Conservation (phyloP, 139 green algal species). For the Astrephomene gubernaculifera region DNA sequence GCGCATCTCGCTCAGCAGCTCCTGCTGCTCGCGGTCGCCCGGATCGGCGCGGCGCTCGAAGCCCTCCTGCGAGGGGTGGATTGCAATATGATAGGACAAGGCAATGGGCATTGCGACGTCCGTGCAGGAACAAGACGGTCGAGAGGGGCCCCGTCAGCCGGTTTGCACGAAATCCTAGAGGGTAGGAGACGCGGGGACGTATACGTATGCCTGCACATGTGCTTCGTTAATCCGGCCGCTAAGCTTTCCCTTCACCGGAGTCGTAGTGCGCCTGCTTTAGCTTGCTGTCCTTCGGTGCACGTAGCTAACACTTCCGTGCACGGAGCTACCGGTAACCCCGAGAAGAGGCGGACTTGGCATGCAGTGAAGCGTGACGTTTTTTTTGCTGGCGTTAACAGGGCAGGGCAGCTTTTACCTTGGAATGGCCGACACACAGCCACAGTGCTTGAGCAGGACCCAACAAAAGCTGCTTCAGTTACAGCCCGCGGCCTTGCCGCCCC, state of each 20-base stretch:
- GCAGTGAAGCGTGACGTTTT: no score
- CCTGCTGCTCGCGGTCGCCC: conserved; percentile 77
- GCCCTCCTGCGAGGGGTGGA: conserved; percentile 67
- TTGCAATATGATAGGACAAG: neutral
- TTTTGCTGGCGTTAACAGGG: no score
- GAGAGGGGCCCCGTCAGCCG: no score
- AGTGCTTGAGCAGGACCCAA: no score
- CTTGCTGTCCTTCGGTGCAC: neutral
- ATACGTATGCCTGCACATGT: neutral
- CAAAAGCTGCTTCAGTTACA: neutral
- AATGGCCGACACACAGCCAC: neutral
- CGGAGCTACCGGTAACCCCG: neutral
- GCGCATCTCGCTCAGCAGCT: conserved; percentile 89
- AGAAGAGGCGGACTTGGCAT: no score
- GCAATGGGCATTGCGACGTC: neutral
- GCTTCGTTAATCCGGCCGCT: neutral
- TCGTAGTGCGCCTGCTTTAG: neutral
- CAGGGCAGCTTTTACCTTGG: no score
- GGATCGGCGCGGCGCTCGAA: conserved; percentile 82
- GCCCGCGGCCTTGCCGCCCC: neutral
- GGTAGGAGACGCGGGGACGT: no score
- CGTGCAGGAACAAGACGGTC: neutral
- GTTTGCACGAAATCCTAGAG: no score
- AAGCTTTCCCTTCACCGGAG: neutral
- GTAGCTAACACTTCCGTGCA: neutral